phyloP scores from a whole-genome alignment of 2,329 filamentous ascomycete genomes.

The Pestalotiopsis sp. region DNA sequence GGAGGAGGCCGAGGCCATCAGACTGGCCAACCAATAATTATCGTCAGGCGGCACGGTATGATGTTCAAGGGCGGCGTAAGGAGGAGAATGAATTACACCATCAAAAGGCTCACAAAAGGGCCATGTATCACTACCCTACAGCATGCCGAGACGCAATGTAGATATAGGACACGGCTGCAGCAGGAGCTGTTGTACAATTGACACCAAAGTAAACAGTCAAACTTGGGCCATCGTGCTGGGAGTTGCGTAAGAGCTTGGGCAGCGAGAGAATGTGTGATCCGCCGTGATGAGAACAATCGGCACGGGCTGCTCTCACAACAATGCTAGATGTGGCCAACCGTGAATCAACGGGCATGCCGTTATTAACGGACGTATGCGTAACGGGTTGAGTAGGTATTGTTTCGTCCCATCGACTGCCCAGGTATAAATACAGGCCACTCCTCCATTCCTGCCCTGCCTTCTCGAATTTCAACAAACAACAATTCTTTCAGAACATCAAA shows the following conservation, averaged over 20 bases:
- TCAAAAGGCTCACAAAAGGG: not conserved
- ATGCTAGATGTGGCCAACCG: not conserved
- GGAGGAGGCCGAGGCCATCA: slow-evolving; percentile 49
- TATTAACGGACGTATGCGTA: not conserved
- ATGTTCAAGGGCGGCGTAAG: not conserved
- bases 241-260: not conserved
- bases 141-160: slow-evolving; percentile 1
- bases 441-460: too few species aligned
- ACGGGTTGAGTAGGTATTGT: not conserved
- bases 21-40: slow-evolving; percentile 33
- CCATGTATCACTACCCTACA: not conserved
- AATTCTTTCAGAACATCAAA: too few species aligned
- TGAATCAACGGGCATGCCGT: not conserved
- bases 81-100: not conserved
- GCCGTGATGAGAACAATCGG: not conserved
- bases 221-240: not conserved
- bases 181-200: slow-evolving; percentile 10
- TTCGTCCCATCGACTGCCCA: not conserved
- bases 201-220: not conserved
- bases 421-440: too few species aligned
- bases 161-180: slow-evolving; percentile 5
- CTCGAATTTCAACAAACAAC: too few species aligned
- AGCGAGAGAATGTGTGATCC: not conserved
- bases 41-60: not conserved
- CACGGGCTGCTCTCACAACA: not conserved